Percentiles rank a stretch among this genome's conserved stretches.
Evolutionary conservation across 164 flowering plant genomes (phyloP).

Genomic region (Cinnamomum chago): DNA sequence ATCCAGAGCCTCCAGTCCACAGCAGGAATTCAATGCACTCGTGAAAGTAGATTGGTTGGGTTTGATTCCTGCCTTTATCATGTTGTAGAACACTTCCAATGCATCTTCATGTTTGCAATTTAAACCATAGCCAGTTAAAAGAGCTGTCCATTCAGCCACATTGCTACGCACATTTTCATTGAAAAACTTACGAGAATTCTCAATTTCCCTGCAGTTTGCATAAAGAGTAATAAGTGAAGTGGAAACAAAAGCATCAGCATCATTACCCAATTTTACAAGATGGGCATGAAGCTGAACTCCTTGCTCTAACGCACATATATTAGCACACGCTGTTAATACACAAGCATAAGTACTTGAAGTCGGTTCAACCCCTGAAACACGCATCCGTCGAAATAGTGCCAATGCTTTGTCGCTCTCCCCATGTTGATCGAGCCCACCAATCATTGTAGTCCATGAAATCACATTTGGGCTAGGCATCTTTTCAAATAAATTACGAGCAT

Average conservation of each 20-base stretch:
- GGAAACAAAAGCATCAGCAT: conserved; percentile 8
- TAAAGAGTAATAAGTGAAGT: conserved; percentile 16
- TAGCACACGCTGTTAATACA: conserved; percentile 14
- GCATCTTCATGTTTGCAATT: conserved; percentile 11
- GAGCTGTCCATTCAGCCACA: conserved; percentile 20
- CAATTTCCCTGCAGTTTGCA: conserved; percentile 13
- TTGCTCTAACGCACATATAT: conserved; percentile 1
- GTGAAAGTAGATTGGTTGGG: conserved; percentile 24
- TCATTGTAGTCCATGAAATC: conserved; percentile 21
- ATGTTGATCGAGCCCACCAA: conserved; percentile 12
- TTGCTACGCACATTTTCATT: conserved; percentile 3
- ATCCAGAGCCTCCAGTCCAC: conserved; percentile 17
- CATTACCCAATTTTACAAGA: conserved; percentile 9
- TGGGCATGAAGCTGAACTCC: conserved; percentile 21
- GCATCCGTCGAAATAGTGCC: conserved; percentile 14
- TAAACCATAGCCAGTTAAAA: conserved; percentile 16
- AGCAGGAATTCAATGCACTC: conserved; percentile 14
- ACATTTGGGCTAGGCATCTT: conserved; percentile 13
- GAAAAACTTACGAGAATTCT: conserved; percentile 7
- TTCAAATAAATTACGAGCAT: conserved; percentile 11
- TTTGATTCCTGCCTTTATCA: conserved; percentile 8
- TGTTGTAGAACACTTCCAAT: conserved; percentile 6
- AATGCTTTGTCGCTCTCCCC: conserved; percentile 11
- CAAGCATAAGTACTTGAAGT: conserved; percentile 16
- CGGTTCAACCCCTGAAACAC: conserved; percentile 6